A percentile compares a stretch with the other conserved stretches of the same genome.
Conservation (phyloP, 139 green algal genomes). For the Coccomyxa sp. region DNA sequence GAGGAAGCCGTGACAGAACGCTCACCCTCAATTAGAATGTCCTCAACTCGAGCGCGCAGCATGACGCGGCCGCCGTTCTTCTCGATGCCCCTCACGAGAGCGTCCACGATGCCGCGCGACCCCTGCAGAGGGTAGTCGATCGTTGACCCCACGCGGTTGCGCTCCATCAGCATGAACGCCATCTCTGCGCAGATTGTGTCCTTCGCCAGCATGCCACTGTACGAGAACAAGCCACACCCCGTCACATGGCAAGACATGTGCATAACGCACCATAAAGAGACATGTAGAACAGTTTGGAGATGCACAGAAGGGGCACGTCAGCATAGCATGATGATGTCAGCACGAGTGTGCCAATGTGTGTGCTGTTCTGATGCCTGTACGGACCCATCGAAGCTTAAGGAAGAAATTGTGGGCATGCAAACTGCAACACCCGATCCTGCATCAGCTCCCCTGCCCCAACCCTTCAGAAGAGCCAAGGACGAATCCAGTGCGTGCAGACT, state of each 20-base stretch:
- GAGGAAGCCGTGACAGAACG: no score
- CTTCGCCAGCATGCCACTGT: slow-evolving; percentile 47
- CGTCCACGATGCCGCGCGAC: slow-evolving; percentile 58
- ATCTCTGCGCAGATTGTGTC: slow-evolving; percentile 53
- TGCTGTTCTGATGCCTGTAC: no score
- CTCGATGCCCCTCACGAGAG: slow-evolving; percentile 65
- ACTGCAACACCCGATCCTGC: background rate
- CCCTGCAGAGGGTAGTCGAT: slow-evolving; percentile 68
- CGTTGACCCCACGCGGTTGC: slow-evolving; percentile 40
- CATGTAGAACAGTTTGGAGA: no score
- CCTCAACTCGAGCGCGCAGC: slow-evolving; percentile 64
- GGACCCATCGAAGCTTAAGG: no score
- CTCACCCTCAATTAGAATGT: slow-evolving; percentile 26
- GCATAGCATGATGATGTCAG: no score
- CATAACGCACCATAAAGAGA: no score
- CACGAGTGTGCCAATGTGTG: no score
- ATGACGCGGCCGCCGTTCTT: slow-evolving; percentile 66
- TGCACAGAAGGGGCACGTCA: no score
- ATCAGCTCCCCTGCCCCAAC: no score
- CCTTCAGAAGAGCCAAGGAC: background rate
- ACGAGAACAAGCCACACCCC: background rate
- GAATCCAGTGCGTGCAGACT: background rate
- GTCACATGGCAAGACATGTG: no score
- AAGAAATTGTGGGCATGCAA: background rate
- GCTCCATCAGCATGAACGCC: slow-evolving; percentile 72